Evolutionary conservation across 192 early-diverging fungal genomes (phyloP).

Genomic region (Linnemannia exigua): DNA sequence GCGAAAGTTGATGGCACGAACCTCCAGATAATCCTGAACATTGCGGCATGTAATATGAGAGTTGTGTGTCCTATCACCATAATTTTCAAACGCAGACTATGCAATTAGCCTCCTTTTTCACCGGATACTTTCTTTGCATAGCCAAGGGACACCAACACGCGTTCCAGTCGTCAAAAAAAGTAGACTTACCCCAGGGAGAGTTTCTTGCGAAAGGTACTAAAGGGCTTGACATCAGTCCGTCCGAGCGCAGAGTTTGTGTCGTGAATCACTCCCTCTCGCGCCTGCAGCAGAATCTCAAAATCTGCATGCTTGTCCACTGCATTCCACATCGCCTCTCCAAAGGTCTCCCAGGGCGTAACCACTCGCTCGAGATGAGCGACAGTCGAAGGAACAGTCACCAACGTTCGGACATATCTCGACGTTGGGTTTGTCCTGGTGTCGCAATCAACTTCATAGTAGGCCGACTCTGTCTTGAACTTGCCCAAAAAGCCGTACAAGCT

Average conservation of each 20-base stretch:
- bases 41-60: slow-evolving; percentile 46
- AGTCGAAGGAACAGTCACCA: slow-evolving; percentile 33
- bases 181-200: slow-evolving; percentile 38
- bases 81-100: not conserved
- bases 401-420: slow-evolving; percentile 17
- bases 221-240: slow-evolving; percentile 49
- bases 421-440: slow-evolving; percentile 41
- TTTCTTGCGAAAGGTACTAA: slow-evolving; percentile 35
- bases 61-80: slow-evolving; percentile 28
- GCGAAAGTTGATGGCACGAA: slow-evolving; percentile 24
- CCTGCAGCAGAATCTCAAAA: slow-evolving; percentile 39
- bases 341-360: slow-evolving; percentile 49
- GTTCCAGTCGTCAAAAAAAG: too few species aligned
- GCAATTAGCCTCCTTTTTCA: not conserved
- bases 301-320: slow-evolving; percentile 36
- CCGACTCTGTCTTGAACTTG: slow-evolving; percentile 20
- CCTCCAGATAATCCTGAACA: slow-evolving; percentile 16
- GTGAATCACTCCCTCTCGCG: slow-evolving; percentile 32
- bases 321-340: slow-evolving; percentile 43
- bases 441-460: slow-evolving; percentile 26
- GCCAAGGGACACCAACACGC: not conserved
- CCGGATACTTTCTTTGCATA: too few species aligned
- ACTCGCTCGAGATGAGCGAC: slow-evolving; percentile 43
- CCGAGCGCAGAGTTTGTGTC: slow-evolving; percentile 37
- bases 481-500: slow-evolving; percentile 39